Percentiles rank a stretch among this genome's conserved stretches.
Conservation (phyloP, 2,329 filamentous ascomycete species). For the Aotearoamyces nothofagi region DNA sequence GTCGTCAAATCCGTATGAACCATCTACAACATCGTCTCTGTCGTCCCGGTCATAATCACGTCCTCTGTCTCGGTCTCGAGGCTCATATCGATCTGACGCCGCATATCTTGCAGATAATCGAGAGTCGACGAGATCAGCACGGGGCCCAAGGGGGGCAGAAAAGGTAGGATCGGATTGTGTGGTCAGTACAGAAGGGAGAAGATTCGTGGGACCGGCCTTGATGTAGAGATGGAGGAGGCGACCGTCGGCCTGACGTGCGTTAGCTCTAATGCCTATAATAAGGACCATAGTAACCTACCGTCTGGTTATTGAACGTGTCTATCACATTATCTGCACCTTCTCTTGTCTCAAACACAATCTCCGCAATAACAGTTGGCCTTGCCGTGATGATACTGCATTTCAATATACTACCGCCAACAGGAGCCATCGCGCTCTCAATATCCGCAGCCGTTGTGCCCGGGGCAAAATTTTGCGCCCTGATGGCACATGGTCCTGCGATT, state of each 20-base stretch:
- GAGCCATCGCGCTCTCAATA: conserved; percentile 69
- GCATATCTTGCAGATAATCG: conserved; percentile 9
- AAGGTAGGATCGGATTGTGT: conserved; percentile 3
- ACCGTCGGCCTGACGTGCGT: conserved; percentile 47
- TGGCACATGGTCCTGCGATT: conserved; percentile 53
- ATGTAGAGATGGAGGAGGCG: conserved; percentile 58
- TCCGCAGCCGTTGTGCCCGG: conserved; percentile 69
- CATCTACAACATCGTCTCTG: conserved; percentile 18
- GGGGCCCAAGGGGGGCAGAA: conserved; percentile 14
- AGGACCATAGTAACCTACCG: conserved; percentile 30
- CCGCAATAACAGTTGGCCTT: conserved; percentile 58
- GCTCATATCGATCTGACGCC: conserved; percentile 11
- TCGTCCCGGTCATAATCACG: conserved; percentile 8
- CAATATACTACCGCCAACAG: conserved; percentile 52
- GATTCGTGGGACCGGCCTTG: conserved; percentile 31
- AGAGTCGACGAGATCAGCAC: conserved; percentile 10
- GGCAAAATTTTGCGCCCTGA: conserved; percentile 72
- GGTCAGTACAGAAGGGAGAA: conserved; percentile 5
- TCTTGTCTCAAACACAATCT: conserved; percentile 59
- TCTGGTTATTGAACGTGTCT: conserved; percentile 64
- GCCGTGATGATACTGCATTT: conserved; percentile 55
- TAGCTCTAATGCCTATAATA: conserved; percentile 6
- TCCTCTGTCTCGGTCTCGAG: conserved; percentile 10
- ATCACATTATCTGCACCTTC: conserved; percentile 64
- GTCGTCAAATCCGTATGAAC: conserved; percentile 20